Evolutionary conservation across 208 protist species (phyloP), one percentile per base, ranked within the genome.

Genomic region (Polymyxa betae): DNA sequence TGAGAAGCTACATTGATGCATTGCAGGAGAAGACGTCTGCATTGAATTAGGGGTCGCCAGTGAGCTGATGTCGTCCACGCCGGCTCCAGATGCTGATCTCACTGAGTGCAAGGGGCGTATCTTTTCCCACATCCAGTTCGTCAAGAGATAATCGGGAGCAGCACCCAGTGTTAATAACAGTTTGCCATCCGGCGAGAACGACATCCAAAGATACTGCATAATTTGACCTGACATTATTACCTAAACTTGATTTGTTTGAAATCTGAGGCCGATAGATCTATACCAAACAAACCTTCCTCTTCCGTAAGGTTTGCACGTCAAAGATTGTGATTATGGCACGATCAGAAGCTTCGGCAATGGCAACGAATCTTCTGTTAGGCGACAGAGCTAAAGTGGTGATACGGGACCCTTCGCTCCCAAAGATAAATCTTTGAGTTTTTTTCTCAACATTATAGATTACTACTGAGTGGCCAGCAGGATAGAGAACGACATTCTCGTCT

Each of bases 401-500:
- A 82, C 97, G 95, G 78, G 95, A 96, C 0, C 92, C 94, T n/a
- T 96, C 95, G 0, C 95, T 96, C 92, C 96, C 97, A 0, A 92
- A 89, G 10, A 98, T 94, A 88, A 98, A 94, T 92, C 97, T 94
- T 93, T 98, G 97, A 10, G 94, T 95, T 43, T 95, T 96, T 38
- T 96, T 92, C 89, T 98, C 96, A 35, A 94, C 96, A 89, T 98
- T 97, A 90, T 97, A 94, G 60, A 98, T 92, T 40, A 97, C 94
- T 0, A 98, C 92, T 90, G 94, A 98, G 93, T 96, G 94, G 0
- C 97, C 97, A 5, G 95, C 94, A 0, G 97, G 95, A 95, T 97
- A 98, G 29, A 97, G 93, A 38, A 96, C 95, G 87, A 95, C 97
- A 88, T 95, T 95, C 49, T 98, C 96, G 91, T 98, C 96, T 0